Conservation (phyloP, 352 stramenopile species). For the Phytophthora vignae region DNA sequence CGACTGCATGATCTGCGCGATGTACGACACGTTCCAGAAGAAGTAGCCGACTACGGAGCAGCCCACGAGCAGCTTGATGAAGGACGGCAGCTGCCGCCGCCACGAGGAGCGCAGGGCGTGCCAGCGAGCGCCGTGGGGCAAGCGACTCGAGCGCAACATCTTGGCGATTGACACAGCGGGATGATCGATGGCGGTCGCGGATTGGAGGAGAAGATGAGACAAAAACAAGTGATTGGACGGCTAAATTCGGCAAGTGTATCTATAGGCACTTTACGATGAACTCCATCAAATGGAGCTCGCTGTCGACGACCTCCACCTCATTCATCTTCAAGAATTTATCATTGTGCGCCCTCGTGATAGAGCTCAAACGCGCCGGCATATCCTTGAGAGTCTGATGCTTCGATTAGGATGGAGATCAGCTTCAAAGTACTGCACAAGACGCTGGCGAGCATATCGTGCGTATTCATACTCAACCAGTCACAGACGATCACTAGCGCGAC, state of each 20-base stretch:
- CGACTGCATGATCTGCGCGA: slow-evolving; percentile 40
- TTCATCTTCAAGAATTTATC: neutral
- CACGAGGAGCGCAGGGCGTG: slow-evolving; percentile 1
- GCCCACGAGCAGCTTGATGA: slow-evolving; percentile 36
- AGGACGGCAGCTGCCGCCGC: slow-evolving; percentile 20
- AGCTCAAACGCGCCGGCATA: slow-evolving; percentile 79
- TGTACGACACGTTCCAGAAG: slow-evolving; percentile 64
- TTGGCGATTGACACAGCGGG: neutral
- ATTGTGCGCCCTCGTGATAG: slow-evolving; percentile 33
- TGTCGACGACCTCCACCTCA: too few species aligned
- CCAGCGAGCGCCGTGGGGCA: slow-evolving; percentile 21
- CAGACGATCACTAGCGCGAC: slow-evolving; percentile 92
- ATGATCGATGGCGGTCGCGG: too few species aligned
- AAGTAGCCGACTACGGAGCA: slow-evolving; percentile 50
- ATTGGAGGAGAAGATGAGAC: too few species aligned
- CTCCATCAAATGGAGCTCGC: too few species aligned
- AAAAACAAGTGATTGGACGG: too few species aligned
- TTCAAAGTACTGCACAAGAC: slow-evolving; percentile 92
- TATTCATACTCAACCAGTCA: slow-evolving; percentile 29
- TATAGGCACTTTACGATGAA: too few species aligned
- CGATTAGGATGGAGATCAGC: slow-evolving; percentile 89
- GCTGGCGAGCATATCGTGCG: slow-evolving; percentile 65
- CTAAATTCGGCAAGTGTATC: too few species aligned
- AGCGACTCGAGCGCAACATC: slow-evolving; percentile 23
- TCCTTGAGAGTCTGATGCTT: slow-evolving; percentile 71